Evolutionary conservation across 768 basidiomycete genomes (phyloP), one percentile per base, ranked within the genome.

Genomic region (Inosperma sp.): DNA sequence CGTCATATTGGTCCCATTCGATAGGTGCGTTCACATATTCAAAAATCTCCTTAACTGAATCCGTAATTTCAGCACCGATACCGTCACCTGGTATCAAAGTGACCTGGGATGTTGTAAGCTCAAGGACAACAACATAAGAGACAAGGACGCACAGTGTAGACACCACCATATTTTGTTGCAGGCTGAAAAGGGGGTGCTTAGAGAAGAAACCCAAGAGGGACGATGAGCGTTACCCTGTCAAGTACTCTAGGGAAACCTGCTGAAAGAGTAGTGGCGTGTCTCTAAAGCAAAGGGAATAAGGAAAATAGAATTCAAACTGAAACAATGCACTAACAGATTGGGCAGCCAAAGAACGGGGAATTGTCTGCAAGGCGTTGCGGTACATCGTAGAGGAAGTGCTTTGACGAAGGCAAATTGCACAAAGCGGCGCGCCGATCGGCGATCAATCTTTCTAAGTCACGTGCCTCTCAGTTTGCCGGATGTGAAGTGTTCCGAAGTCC

Each of bases 31-130:
- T 99, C 66, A 93, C 82, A 59, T 90, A 80, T 68, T 95, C 92
- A 65, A 99, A 99, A 65, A 99, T 94, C 71, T 98, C 94, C 74
- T 99, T 98, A 59, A 99, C 94, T 2, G 93, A 94, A 72, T 95
- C 91, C 53, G 95, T 92, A 65, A 99, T 92, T 74, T 99, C 96
- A 62, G 83, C 81, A 56, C 96, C 96, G 62, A 99, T 86, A 74
- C 96, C 96, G 65, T 99, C 96, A 58, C 96, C 96, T 37, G 95
- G 94, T 60, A 98, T 95, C 64, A 97, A 83, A 52, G 94, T 97
- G 60, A 96, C 92, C 90, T 93, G 66, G 48, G 56, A 56, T 49
- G 52, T 58, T 57, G 60, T 66, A 39, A 68, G 59, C 41, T 57
- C 52, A 30, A 42, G n/a, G 44, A 40, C 53, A 45, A 39, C 17